Evolutionary conservation across 2,329 filamentous ascomycete genomes (phyloP).

Genomic region (Pseudopyrenochaeta lycopersici): DNA sequence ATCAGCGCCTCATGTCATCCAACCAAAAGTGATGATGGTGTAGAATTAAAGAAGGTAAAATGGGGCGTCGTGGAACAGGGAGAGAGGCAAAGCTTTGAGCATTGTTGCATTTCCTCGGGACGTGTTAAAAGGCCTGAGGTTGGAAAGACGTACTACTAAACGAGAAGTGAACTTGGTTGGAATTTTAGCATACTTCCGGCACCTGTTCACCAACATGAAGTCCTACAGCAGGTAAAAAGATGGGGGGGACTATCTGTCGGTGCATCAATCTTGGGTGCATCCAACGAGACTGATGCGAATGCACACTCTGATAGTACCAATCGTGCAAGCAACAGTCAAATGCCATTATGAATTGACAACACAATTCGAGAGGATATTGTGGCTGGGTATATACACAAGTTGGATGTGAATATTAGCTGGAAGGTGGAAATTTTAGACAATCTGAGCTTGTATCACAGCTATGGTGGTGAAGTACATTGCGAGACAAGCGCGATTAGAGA

Average conservation of each 20-base stretch:
- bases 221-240: too few relatives aligned
- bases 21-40: conserved; percentile 18
- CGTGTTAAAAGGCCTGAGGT: background rate
- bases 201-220: too few relatives aligned
- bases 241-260: too few relatives aligned
- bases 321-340: too few relatives aligned
- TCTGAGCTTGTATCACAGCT: conserved; percentile 6
- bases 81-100: background rate
- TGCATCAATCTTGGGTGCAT: too few relatives aligned
- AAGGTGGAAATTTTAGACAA: conserved; percentile 4
- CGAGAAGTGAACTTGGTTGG: too few relatives aligned
- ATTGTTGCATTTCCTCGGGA: conserved; percentile 6
- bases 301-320: too few relatives aligned
- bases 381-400: too few relatives aligned
- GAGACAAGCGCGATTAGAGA: conserved; percentile 1
- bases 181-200: too few relatives aligned
- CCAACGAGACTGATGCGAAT: too few relatives aligned
- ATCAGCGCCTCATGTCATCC: conserved; percentile 39
- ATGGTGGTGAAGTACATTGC: conserved; percentile 7
- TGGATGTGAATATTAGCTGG: background rate
- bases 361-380: too few relatives aligned
- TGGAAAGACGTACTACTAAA: conserved; percentile 4
- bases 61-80: conserved; percentile 29
- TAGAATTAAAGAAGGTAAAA: conserved; percentile 22
- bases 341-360: too few relatives aligned